Evolutionary conservation across 148 eudicot species (phyloP), one percentile per base, ranked within the genome.

Genomic region (Fallopia convolvulus): DNA sequence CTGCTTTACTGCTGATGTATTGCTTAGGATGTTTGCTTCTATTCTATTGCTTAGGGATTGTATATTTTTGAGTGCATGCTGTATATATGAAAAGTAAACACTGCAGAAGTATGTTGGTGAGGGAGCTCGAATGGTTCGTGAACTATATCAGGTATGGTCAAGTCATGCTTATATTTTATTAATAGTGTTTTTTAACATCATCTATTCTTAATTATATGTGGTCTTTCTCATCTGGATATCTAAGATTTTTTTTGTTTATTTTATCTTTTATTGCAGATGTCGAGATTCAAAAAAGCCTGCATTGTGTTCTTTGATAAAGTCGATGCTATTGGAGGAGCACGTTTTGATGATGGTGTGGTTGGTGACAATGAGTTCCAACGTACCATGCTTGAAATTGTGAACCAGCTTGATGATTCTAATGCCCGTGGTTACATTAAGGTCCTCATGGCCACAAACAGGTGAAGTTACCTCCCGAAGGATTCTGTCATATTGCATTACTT

Each of bases 101-200:
- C 98, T 96, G 76, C 99, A 96, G 78, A 96, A 93, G 75, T 96
- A 96, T 85, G 99, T 96, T 78, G 99, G 99, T 76, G 99, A 96
- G 86, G 99, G 98, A 30, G 98, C 98, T 55, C 86, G 98, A 33
- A 96, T 96, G 99, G 99, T 96, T 85, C 98, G 97, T 77, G 97
- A 93, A 87, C 84, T 92, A 32, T 95, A 92, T 82, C 97, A 95
- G 99, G 99, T 93, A 81, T 70, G 70, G 7, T 42, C 42, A 21
- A 9, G 42, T 40, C 26, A 41, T 65, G 36, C 30, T 21, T 26
- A 26, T 26, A 26, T 26, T 26, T 26, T 0, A 0, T 26, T 26
- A 26, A 26, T 26, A 26, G 30, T 0, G 1, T 0, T 26, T 26
- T 26, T 26, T 26, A 26, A 26, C 30, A 26, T 12, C 18, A 15